phyloP scores from a whole-genome alignment of 2,329 filamentous ascomycete species.

The Thelonectria discophora region DNA sequence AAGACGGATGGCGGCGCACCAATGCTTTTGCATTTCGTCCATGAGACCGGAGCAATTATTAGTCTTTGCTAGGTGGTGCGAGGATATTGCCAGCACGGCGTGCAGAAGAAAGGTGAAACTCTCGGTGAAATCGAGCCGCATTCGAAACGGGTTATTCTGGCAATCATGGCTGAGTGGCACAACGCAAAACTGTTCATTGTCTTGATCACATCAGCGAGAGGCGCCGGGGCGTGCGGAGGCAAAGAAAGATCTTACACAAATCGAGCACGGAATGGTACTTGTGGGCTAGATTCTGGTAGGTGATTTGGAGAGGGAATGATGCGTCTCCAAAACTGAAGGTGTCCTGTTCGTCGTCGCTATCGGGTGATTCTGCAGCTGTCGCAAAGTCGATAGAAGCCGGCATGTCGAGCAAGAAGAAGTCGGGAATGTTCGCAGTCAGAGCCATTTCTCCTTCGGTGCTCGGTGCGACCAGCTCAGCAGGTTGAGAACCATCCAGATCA shows the following conservation, averaged over 20 bases:
- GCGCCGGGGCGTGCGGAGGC: not conserved
- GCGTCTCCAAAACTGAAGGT: not conserved
- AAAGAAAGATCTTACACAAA: slow-evolving; percentile 2
- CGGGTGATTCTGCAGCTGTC: not conserved
- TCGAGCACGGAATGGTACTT: slow-evolving; percentile 11
- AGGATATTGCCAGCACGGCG: slow-evolving; percentile 13
- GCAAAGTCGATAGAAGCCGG: not conserved
- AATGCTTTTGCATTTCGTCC: slow-evolving; percentile 16
- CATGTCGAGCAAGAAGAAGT: not conserved
- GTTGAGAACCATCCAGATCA: not conserved
- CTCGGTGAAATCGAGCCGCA: slow-evolving; percentile 12
- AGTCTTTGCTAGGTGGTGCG: slow-evolving; percentile 12
- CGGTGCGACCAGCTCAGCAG: not conserved
- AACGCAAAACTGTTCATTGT: slow-evolving; percentile 17
- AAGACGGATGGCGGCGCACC: slow-evolving; percentile 12
- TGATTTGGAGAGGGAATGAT: slow-evolving; percentile 2
- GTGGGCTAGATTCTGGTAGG: slow-evolving; percentile 15
- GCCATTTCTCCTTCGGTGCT: not conserved
- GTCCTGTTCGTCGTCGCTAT: not conserved
- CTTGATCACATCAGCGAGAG: slow-evolving; percentile 1
- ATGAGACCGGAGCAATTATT: slow-evolving; percentile 7
- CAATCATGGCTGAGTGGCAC: slow-evolving; percentile 15
- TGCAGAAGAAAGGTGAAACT: slow-evolving; percentile 16
- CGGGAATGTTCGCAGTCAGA: not conserved
- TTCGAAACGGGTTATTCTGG: slow-evolving; percentile 13